Percentiles rank a stretch among this genome's conserved stretches.
Conservation (phyloP, 495 filamentous ascomycete species). For the Haplographium delicatum region DNA sequence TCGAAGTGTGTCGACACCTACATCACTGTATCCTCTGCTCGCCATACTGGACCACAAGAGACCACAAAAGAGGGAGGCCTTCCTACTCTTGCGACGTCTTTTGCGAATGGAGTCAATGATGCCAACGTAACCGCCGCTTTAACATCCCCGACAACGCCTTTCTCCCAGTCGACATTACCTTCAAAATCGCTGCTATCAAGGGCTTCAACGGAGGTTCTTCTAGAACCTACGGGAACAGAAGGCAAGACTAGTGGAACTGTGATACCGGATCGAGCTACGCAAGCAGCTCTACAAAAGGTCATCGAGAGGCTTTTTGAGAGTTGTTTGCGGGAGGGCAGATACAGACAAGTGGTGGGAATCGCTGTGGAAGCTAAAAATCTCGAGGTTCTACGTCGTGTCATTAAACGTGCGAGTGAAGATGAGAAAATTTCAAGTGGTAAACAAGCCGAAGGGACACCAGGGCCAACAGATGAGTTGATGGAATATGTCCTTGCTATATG, state of each 20-base stretch:
- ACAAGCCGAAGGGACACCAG: constrained; percentile 36
- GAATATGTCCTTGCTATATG: constrained; percentile 95
- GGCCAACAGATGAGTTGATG: constrained; percentile 84
- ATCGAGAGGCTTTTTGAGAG: constrained; percentile 88
- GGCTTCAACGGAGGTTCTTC: constrained; percentile 51
- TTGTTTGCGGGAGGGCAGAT: constrained; percentile 80
- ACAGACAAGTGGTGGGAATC: constrained; percentile 97
- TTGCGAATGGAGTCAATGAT: constrained; percentile 56
- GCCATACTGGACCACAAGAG: constrained; percentile 50
- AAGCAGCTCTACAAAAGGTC: constrained; percentile 69
- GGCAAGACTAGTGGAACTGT: constrained; percentile 43
- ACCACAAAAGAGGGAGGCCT: constrained; percentile 46
- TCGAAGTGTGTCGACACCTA: constrained; percentile 98
- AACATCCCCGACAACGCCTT: constrained; percentile 84
- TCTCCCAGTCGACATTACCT: constrained; percentile 84
- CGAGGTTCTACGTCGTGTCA: constrained; percentile 80
- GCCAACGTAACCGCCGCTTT: constrained; percentile 63
- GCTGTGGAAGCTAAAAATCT: constrained; percentile 93
- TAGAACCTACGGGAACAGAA: constrained; percentile 45
- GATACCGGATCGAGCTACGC: constrained; percentile 42
- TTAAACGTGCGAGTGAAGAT: constrained; percentile 74
- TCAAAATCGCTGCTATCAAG: constrained; percentile 87
- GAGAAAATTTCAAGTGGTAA: constrained; percentile 62
- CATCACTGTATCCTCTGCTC: constrained; percentile 74
- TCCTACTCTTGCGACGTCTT: constrained; percentile 68